Evolutionary conservation across 164 flowering plant species (phyloP).

Genomic region (Aristolochia fimbriata): DNA sequence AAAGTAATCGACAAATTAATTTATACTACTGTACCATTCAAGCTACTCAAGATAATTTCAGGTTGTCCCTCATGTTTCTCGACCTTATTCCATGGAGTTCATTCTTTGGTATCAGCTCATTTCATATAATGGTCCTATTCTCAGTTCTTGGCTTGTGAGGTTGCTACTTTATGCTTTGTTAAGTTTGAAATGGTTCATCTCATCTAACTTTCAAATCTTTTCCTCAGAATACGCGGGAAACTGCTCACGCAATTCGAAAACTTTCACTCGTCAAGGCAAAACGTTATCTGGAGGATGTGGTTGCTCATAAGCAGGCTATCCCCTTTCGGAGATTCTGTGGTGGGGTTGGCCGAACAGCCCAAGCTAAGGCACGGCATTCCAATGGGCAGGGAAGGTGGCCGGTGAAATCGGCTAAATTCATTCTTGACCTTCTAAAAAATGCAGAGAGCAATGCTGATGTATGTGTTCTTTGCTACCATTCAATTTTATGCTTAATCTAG

Average conservation of each 20-base stretch:
- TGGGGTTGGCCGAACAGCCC: constrained; percentile 97
- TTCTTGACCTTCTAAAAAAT: constrained; percentile 82
- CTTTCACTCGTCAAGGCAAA: constrained; percentile 70
- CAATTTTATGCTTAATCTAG: too few relatives aligned
- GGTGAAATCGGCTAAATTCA: constrained; percentile 74
- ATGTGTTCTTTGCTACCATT: constrained; percentile 10
- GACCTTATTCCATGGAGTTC: too few relatives aligned
- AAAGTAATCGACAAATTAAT: too few relatives aligned
- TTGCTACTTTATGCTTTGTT: too few relatives aligned
- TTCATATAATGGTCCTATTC: too few relatives aligned
- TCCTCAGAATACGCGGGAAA: constrained; percentile 82
- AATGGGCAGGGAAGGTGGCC: constrained; percentile 99
- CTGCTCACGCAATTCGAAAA: constrained; percentile 67
- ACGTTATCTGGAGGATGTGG: constrained; percentile 83
- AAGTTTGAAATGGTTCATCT: too few relatives aligned
- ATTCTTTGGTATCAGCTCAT: too few relatives aligned
- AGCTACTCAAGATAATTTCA: too few relatives aligned
- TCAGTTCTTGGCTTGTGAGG: too few relatives aligned
- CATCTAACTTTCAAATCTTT: too few relatives aligned
- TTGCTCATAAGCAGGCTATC: constrained; percentile 86
- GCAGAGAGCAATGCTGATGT: constrained; percentile 98
- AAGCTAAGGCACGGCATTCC: constrained; percentile 80
- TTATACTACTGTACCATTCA: too few relatives aligned
- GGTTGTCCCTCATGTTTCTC: too few relatives aligned
- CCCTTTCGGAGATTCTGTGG: constrained; percentile 89